These are phyloP conservation scores for Endoconidiophora polonica DNA, from an alignment of 2,329 filamentous ascomycete genomes.

Conservation along the genomic window DNA sequence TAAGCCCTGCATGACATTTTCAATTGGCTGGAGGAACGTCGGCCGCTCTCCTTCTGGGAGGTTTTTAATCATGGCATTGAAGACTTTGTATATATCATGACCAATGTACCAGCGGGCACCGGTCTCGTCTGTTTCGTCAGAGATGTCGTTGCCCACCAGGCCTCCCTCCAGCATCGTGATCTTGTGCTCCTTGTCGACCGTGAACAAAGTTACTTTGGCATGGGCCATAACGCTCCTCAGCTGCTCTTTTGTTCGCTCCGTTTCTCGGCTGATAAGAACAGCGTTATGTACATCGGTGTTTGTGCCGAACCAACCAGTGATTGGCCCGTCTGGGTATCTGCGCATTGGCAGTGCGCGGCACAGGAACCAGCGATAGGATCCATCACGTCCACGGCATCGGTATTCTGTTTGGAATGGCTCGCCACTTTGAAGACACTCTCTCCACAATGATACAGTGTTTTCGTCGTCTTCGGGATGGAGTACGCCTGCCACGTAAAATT, in stretches of 20 bases:
- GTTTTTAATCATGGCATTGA: slow-evolving; percentile 32
- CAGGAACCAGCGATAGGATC: slow-evolving; percentile 65
- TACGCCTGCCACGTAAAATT: slow-evolving; percentile 42
- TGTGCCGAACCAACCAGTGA: slow-evolving; percentile 65
- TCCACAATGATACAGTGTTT: slow-evolving; percentile 40
- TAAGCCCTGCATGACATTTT: slow-evolving; percentile 47
- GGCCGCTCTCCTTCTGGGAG: slow-evolving; percentile 27
- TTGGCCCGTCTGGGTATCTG: slow-evolving; percentile 46
- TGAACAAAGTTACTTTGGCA: slow-evolving; percentile 60
- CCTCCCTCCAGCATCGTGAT: slow-evolving; percentile 57
- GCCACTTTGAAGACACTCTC: slow-evolving; percentile 46
- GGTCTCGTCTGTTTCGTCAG: slow-evolving; percentile 19
- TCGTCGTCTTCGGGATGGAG: slow-evolving; percentile 56
- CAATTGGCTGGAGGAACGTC: slow-evolving; percentile 40
- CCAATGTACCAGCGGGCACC: slow-evolving; percentile 38
- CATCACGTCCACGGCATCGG: slow-evolving; percentile 46
- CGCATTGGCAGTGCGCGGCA: slow-evolving; percentile 53
- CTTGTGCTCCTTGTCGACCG: slow-evolving; percentile 43
- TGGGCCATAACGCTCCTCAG: slow-evolving; percentile 58
- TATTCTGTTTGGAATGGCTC: slow-evolving; percentile 56
- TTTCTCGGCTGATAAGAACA: slow-evolving; percentile 50
- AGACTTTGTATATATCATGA: slow-evolving; percentile 46
- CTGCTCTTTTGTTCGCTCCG: slow-evolving; percentile 51
- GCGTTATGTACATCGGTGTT: slow-evolving; percentile 62
- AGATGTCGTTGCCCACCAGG: slow-evolving; percentile 35